Percentiles rank a stretch among this genome's conserved stretches.
phyloP scores from a whole-genome alignment of 768 basidiomycete genomes.

The Rubroboletus pulcherrimus region DNA sequence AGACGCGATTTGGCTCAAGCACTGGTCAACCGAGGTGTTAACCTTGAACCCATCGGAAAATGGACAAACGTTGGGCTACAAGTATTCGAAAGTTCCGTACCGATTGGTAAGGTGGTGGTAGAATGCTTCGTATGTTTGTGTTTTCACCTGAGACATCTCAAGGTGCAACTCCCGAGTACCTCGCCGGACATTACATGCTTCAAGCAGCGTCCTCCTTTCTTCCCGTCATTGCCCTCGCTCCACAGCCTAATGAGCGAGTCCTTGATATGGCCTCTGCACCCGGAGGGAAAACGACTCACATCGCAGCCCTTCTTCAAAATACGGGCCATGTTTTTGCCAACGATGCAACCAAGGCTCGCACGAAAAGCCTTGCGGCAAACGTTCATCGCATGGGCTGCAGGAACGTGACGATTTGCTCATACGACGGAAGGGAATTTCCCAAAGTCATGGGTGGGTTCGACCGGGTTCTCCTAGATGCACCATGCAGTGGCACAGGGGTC shows the following conservation, averaged over 20 bases:
- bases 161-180: constrained; percentile 97
- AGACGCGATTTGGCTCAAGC: constrained; percentile 92
- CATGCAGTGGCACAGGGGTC: constrained; percentile 97
- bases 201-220: constrained; percentile 99
- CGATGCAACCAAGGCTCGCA: constrained; percentile 89
- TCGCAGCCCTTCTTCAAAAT: constrained; percentile 94
- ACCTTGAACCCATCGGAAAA: constrained; percentile 96
- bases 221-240: constrained; percentile 94
- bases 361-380: constrained; percentile 95
- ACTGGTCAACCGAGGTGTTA: constrained; percentile 93
- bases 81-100: constrained; percentile 93
- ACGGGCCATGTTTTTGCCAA: constrained; percentile 98
- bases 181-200: constrained; percentile 99
- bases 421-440: constrained; percentile 96
- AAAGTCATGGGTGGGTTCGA: constrained; percentile 99
- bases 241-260: constrained; percentile 89
- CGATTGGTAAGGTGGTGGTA: constrained; percentile 59
- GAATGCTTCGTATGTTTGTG: neutral
- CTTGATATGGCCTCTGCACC: constrained; percentile 99
- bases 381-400: constrained; percentile 96
- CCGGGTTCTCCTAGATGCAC: constrained; percentile 93
- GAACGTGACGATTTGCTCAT: constrained; percentile 95
- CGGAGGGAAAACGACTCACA: constrained; percentile 97
- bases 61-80: constrained; percentile 99
- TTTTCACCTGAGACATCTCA: neutral